These are phyloP conservation scores for Corinectria fuckeliana DNA, from an alignment of 2,329 filamentous ascomycete species.

Conservation along the genomic window DNA sequence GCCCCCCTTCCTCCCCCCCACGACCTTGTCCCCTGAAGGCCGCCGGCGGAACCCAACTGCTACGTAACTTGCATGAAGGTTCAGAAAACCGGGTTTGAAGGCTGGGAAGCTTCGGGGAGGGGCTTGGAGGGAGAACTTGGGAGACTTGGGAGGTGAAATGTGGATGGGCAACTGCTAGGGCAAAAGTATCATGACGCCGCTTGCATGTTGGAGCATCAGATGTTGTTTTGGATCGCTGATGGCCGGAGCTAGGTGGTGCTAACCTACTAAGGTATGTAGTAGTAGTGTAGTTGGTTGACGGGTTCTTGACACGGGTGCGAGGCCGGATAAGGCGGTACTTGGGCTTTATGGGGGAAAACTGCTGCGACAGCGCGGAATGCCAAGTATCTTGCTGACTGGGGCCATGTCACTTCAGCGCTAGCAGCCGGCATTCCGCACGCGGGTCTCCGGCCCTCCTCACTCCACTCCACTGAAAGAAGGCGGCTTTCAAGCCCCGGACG, in stretches of 20 bases:
- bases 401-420: conserved; percentile 22
- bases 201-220: conserved; percentile 32
- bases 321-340: neutral
- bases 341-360: neutral
- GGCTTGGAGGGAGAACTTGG: conserved; percentile 17
- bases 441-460: conserved; percentile 30
- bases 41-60: neutral
- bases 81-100: conserved; percentile 25
- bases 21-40: too few relatives aligned
- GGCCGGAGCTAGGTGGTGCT: conserved; percentile 3
- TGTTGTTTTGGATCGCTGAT: conserved; percentile 24
- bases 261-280: too few relatives aligned
- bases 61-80: conserved; percentile 10
- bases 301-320: neutral
- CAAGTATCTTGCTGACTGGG: conserved; percentile 22
- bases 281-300: neutral
- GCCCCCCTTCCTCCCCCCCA: too few relatives aligned
- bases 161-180: neutral
- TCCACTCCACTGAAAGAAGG: conserved; percentile 23
- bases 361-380: neutral
- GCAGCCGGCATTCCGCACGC: conserved; percentile 30
- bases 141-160: neutral
- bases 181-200: conserved; percentile 37
- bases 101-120: conserved; percentile 7
- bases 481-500: conserved; percentile 17